These are phyloP conservation scores for Polychaeton citri DNA, from an alignment of 2,329 filamentous ascomycete genomes.

Conservation along the genomic window DNA sequence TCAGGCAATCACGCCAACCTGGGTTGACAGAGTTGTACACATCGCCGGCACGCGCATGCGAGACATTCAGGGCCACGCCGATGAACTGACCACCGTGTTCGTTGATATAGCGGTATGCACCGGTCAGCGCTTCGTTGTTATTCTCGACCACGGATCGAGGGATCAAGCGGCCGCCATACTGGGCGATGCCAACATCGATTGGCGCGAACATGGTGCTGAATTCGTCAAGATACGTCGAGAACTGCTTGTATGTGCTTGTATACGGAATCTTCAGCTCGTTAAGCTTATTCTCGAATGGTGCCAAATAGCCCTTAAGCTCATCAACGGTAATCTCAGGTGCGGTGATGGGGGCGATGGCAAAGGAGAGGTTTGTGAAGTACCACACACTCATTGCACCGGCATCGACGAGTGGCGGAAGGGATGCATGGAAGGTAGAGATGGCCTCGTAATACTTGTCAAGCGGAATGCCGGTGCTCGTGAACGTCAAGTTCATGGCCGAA, in stretches of 20 bases:
- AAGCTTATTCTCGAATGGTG: constrained; percentile 31
- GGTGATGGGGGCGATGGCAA: constrained; percentile 32
- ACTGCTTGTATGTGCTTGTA: constrained; percentile 16
- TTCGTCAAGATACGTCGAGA: constrained; percentile 19
- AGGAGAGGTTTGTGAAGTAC: constrained; percentile 38
- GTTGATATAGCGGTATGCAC: constrained; percentile 22
- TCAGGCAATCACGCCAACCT: constrained; percentile 24
- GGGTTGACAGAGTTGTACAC: constrained; percentile 28
- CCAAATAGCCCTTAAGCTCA: constrained; percentile 33
- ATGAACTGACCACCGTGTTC: constrained; percentile 22
- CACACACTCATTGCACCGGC: constrained; percentile 38
- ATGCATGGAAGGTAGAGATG: constrained; percentile 34
- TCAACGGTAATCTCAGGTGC: constrained; percentile 32
- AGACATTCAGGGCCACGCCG: constrained; percentile 27
- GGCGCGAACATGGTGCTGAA: constrained; percentile 20
- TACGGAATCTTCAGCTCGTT: constrained; percentile 23
- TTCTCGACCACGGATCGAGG: constrained; percentile 21
- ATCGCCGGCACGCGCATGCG: constrained; percentile 18
- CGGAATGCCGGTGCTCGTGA: constrained; percentile 17
- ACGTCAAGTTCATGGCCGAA: constrained; percentile 32
- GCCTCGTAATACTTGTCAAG: constrained; percentile 36
- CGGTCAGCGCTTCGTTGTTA: constrained; percentile 20
- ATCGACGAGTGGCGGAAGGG: constrained; percentile 37
- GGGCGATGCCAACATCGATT: constrained; percentile 18
- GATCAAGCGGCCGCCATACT: constrained; percentile 20